phyloP scores from a whole-genome alignment of 176 grass and related monocot species.

The Oropetium thomaeum region DNA sequence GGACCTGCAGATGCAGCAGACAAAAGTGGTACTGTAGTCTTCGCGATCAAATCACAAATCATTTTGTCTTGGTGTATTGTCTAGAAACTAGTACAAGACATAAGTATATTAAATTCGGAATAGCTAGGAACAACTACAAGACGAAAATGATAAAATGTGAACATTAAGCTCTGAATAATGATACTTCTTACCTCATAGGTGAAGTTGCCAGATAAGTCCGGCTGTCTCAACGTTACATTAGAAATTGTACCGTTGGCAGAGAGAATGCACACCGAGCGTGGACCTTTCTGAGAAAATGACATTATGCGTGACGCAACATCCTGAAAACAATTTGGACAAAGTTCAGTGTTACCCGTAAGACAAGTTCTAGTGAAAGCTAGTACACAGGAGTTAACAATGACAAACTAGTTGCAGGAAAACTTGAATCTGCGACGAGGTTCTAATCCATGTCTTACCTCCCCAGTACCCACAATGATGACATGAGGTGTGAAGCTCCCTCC shows the following conservation, averaged over 20 bases:
- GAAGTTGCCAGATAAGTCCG: conserved; percentile 66
- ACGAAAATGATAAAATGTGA: neutral
- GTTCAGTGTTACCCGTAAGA: neutral
- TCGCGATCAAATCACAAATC: neutral
- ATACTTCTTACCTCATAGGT: conserved; percentile 65
- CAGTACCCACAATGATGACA: conserved; percentile 74
- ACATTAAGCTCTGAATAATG: neutral
- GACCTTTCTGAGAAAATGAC: conserved; percentile 95
- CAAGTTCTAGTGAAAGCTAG: conserved; percentile 2
- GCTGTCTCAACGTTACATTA: conserved; percentile 61
- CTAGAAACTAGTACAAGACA: neutral
- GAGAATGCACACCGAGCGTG: conserved; percentile 76
- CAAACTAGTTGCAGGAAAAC: neutral
- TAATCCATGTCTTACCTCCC: conserved; percentile 58
- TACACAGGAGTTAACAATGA: conserved; percentile 4
- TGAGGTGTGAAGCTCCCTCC: conserved; percentile 97
- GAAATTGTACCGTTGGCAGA: conserved; percentile 83
- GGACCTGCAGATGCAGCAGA: too few relatives aligned
- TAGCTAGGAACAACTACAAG: neutral
- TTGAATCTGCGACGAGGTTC: neutral
- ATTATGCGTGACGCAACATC: conserved; percentile 80
- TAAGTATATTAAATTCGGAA: neutral
- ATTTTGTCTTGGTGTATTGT: neutral
- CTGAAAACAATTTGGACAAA: conserved; percentile 32
- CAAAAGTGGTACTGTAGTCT: neutral